Evolutionary conservation across 140 eudicot genomes (phyloP).

Genomic region (Anethum foeniculum): DNA sequence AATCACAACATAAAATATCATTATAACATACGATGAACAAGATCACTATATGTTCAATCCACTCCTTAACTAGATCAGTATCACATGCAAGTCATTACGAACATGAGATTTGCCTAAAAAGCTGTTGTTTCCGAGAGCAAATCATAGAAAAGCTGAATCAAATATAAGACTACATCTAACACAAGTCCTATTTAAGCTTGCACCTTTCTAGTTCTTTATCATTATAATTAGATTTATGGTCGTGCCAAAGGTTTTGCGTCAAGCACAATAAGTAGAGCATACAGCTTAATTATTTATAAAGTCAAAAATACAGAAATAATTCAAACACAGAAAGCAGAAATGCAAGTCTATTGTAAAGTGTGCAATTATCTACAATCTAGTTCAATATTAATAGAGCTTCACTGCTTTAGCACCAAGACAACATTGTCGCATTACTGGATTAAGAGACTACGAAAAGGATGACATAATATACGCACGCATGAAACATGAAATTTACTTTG

Average conservation of each 20-base stretch:
- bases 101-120: neutral
- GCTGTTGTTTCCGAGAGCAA: too few relatives aligned
- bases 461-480: neutral
- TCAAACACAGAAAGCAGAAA: neutral
- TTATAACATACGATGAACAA: too few relatives aligned
- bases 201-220: neutral
- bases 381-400: neutral
- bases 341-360: neutral
- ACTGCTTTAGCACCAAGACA: neutral
- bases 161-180: neutral
- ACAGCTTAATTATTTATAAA: too few relatives aligned
- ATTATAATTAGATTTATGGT: neutral
- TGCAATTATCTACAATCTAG: neutral
- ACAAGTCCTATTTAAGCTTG: neutral
- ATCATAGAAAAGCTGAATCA: too few relatives aligned
- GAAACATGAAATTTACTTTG: neutral
- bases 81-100: too few relatives aligned
- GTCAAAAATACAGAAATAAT: neutral
- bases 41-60: too few relatives aligned
- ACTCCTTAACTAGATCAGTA: too few relatives aligned
- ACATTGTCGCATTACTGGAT: neutral
- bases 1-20: too few relatives aligned
- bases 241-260: neutral
- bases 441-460: neutral
- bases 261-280: too few relatives aligned